Conservation (phyloP, 805 yeast genomes). For the Saccharomycopsis babjevae region DNA sequence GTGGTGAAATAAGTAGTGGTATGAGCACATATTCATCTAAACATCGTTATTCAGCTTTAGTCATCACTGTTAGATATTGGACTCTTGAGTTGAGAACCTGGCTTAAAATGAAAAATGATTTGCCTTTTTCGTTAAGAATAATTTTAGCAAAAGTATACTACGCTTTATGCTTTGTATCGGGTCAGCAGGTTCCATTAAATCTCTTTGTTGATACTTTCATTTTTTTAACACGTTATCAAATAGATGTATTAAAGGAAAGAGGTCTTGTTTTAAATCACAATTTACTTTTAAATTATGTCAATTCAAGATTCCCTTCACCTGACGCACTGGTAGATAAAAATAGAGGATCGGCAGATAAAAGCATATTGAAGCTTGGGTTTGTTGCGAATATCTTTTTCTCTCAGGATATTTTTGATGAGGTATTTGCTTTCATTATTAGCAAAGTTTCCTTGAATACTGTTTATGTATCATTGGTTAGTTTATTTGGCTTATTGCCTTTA, state of each 20-base stretch:
- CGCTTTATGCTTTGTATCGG: constrained; percentile 59
- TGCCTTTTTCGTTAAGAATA: constrained; percentile 59
- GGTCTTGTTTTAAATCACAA: constrained; percentile 30
- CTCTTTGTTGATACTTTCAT: constrained; percentile 55
- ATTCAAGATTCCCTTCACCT: constrained; percentile 35
- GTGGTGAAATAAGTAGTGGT: constrained; percentile 21
- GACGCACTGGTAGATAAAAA: constrained; percentile 36
- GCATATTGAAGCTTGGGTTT: constrained; percentile 40
- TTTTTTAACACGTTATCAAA: constrained; percentile 36
- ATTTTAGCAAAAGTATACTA: constrained; percentile 60
- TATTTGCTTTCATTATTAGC: constrained; percentile 42
- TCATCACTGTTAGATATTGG: constrained; percentile 73
- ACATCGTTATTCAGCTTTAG: constrained; percentile 51
- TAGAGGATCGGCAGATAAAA: constrained; percentile 32
- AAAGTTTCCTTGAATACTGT: constrained; percentile 46
- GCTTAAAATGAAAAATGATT: constrained; percentile 64
- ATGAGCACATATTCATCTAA: constrained; percentile 3
- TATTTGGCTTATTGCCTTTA: constrained; percentile 45
- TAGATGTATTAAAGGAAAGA: constrained; percentile 22
- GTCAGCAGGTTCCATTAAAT: constrained; percentile 53
- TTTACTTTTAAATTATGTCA: constrained; percentile 25
- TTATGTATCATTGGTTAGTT: constrained; percentile 38
- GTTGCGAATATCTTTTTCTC: constrained; percentile 47
- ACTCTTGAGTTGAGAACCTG: constrained; percentile 75
- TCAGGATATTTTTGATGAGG: constrained; percentile 30